Conservation (phyloP, 2,329 filamentous ascomycete species). For the Cladophialophora immunda region DNA sequence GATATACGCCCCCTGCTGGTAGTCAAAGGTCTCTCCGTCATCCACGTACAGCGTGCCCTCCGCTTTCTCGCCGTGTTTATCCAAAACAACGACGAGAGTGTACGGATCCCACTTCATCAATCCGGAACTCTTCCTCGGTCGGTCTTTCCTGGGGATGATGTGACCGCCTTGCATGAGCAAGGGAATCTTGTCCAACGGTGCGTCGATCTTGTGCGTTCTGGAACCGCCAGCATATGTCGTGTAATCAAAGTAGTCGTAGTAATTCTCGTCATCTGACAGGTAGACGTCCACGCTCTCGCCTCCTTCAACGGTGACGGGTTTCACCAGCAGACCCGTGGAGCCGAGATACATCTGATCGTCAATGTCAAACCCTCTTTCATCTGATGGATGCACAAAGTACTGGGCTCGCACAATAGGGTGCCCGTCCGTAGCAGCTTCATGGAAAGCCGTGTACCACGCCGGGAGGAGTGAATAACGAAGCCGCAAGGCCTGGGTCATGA, state of each 20-base stretch:
- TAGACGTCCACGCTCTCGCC: conserved; percentile 79
- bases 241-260: conserved; percentile 96
- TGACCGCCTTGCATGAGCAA: conserved; percentile 93
- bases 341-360: conserved; percentile 96
- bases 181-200: conserved; percentile 86
- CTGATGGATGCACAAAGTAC: conserved; percentile 87
- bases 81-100: conserved; percentile 81
- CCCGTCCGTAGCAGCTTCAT: conserved; percentile 82
- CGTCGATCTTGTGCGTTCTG: conserved; percentile 72
- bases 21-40: conserved; percentile 92
- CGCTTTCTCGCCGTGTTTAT: conserved; percentile 71
- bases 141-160: conserved; percentile 88
- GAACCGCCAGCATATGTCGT: conserved; percentile 76
- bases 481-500: conserved; percentile 86
- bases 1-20: conserved; percentile 84
- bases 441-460: conserved; percentile 97
- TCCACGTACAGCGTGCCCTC: conserved; percentile 88
- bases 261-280: conserved; percentile 85
- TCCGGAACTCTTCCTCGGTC: conserved; percentile 81
- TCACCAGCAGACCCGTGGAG: conserved; percentile 86
- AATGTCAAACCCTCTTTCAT: conserved; percentile 85
- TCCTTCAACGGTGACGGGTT: conserved; percentile 84
- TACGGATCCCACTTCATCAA: conserved; percentile 96
- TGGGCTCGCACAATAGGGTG: conserved; percentile 90
- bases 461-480: conserved; percentile 90